These are phyloP conservation scores for Aspergillus proliferans DNA, from an alignment of 2,329 filamentous ascomycete genomes.

Conservation along the genomic window DNA sequence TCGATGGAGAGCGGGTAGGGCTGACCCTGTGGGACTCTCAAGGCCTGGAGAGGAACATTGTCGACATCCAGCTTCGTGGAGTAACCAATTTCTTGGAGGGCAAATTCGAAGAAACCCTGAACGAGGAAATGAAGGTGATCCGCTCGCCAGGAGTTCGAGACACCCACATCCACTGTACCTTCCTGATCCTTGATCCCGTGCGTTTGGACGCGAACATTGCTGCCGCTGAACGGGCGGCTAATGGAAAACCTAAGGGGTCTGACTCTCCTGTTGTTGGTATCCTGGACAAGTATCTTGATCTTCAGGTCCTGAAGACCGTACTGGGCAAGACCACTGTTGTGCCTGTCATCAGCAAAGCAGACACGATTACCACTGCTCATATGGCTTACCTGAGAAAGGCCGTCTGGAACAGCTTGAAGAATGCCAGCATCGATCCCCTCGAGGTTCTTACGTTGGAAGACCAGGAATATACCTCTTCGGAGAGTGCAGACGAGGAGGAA, in stretches of 20 bases:
- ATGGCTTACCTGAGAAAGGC: conserved; percentile 88
- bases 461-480: conserved; percentile 52
- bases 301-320: conserved; percentile 81
- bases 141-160: conserved; percentile 88
- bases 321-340: conserved; percentile 93
- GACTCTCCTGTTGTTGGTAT: conserved; percentile 51
- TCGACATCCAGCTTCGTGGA: conserved; percentile 87
- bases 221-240: conserved; percentile 53
- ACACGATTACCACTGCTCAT: conserved; percentile 91
- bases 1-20: conserved; percentile 84
- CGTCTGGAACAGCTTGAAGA: conserved; percentile 82
- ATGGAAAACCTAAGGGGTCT: conserved; percentile 46
- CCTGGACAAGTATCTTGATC: conserved; percentile 80
- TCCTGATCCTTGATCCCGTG: conserved; percentile 81
- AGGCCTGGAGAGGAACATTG: conserved; percentile 87
- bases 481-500: conserved; percentile 42
- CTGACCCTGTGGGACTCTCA: conserved; percentile 96
- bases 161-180: conserved; percentile 94
- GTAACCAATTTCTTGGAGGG: conserved; percentile 90
- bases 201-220: conserved; percentile 78
- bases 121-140: conserved; percentile 95
- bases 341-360: conserved; percentile 91
- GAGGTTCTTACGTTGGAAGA: conserved; percentile 80
- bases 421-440: conserved; percentile 78
- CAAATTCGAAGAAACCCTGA: conserved; percentile 97